Evolutionary conservation across 2,329 filamentous ascomycete genomes (phyloP).

Genomic region (Botrytis fragariae): DNA sequence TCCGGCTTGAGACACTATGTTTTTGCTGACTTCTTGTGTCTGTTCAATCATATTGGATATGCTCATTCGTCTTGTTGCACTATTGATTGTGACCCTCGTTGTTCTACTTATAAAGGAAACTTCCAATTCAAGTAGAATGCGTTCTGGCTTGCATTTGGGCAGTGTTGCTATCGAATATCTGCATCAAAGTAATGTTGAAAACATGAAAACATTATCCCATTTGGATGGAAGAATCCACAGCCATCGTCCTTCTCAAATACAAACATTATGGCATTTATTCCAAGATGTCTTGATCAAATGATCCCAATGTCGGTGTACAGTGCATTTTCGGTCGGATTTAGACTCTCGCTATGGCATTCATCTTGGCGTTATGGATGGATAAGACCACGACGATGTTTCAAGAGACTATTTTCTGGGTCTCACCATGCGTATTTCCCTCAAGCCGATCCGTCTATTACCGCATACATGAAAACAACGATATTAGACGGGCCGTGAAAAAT

Average conservation of each 20-base stretch:
- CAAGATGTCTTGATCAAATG: background rate
- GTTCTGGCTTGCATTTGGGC: background rate
- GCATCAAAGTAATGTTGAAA: background rate
- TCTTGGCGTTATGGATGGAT: slow-evolving; percentile 1
- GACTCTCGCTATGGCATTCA: background rate
- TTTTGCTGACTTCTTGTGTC: background rate
- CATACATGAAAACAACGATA: background rate
- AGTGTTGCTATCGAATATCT: background rate
- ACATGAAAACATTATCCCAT: too few relatives aligned
- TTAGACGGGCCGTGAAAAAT: background rate
- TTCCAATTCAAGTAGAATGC: background rate
- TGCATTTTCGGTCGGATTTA: background rate
- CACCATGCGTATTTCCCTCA: background rate
- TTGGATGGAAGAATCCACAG: background rate
- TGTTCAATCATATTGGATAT: background rate
- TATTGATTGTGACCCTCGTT: background rate
- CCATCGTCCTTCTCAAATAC: background rate
- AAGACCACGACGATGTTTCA: background rate
- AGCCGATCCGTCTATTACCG: background rate
- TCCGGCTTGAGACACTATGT: background rate
- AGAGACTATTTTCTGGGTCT: background rate
- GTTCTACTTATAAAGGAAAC: background rate
- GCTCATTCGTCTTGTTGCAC: background rate
- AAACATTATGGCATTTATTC: too few relatives aligned
- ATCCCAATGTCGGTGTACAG: background rate